A percentile compares a stretch with the other conserved stretches of the same genome.
These are phyloP conservation scores for Cenococcum geophilum DNA, from an alignment of 495 filamentous ascomycete genomes.

Conservation along the genomic window DNA sequence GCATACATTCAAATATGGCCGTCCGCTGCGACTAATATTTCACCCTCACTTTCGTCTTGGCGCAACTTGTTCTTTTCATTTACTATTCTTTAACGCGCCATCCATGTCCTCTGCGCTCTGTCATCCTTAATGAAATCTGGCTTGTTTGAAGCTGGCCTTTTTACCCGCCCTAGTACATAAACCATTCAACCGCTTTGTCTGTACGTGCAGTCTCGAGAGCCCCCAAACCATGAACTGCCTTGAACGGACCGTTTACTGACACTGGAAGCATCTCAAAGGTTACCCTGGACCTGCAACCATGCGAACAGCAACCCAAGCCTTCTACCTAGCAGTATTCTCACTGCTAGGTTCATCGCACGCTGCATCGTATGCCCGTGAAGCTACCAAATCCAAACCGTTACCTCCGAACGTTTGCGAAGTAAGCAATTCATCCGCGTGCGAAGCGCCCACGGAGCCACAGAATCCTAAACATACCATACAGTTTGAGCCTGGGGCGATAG, in stretches of 20 bases:
- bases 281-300: conserved; percentile 40
- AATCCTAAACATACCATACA: conserved; percentile 36
- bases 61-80: not conserved
- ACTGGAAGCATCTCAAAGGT: conserved; percentile 16
- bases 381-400: conserved; percentile 37
- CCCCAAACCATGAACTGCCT: not conserved
- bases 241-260: conserved; percentile 16
- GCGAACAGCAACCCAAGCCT: conserved; percentile 60
- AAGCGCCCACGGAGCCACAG: conserved; percentile 6
- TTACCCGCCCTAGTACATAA: conserved; percentile 8
- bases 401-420: conserved; percentile 60
- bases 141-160: conserved; percentile 20
- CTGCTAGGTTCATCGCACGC: conserved; percentile 49
- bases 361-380: conserved; percentile 32
- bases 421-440: conserved; percentile 37
- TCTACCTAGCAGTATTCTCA: conserved; percentile 72
- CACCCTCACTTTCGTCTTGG: not conserved
- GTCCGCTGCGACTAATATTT: not conserved
- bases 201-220: conserved; percentile 20
- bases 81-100: conserved; percentile 2
- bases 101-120: not conserved
- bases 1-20: not conserved
- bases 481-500: conserved; percentile 57
- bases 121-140: conserved; percentile 21
- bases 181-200: not conserved